Conservation (phyloP, 2,329 filamentous ascomycete species). For the Amauroascus verrucosus region DNA sequence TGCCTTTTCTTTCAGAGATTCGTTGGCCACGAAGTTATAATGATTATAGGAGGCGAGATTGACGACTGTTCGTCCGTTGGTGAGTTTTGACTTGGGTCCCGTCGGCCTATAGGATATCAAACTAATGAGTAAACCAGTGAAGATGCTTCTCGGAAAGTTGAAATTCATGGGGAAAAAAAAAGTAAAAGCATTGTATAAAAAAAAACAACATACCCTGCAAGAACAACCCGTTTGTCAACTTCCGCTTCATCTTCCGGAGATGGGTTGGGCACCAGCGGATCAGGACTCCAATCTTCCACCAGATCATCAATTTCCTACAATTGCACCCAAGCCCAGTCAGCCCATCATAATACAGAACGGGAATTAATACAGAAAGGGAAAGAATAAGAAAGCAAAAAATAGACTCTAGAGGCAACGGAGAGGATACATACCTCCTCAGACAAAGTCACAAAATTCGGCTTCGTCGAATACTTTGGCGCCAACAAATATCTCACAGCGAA, state of each 20-base stretch:
- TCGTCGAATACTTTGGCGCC: conserved; percentile 85
- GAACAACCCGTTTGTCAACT: conserved; percentile 72
- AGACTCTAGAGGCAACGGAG: neutral
- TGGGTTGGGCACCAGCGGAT: conserved; percentile 69
- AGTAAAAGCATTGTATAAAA: neutral
- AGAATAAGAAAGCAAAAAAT: conserved; percentile 2
- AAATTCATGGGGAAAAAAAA: no score
- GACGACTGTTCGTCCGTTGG: conserved; percentile 77
- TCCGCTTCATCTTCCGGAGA: conserved; percentile 69
- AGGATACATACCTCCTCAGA: conserved; percentile 62
- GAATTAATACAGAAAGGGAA: neutral
- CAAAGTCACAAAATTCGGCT: conserved; percentile 78
- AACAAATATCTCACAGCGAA: conserved; percentile 93
- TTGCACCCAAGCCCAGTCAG: neutral
- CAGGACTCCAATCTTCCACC: conserved; percentile 91
- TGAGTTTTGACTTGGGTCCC: conserved; percentile 78
- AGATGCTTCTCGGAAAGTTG: neutral
- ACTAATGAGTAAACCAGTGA: neutral
- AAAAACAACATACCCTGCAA: conserved; percentile 59
- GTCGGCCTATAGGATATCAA: conserved; percentile 57
- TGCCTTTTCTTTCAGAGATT: conserved; percentile 86
- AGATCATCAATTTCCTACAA: conserved; percentile 82
- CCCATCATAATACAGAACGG: neutral
- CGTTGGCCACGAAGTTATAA: conserved; percentile 92
- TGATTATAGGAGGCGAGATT: conserved; percentile 96